phyloP scores from a whole-genome alignment of 163 green algal genomes.

The Volvox carteri region DNA sequence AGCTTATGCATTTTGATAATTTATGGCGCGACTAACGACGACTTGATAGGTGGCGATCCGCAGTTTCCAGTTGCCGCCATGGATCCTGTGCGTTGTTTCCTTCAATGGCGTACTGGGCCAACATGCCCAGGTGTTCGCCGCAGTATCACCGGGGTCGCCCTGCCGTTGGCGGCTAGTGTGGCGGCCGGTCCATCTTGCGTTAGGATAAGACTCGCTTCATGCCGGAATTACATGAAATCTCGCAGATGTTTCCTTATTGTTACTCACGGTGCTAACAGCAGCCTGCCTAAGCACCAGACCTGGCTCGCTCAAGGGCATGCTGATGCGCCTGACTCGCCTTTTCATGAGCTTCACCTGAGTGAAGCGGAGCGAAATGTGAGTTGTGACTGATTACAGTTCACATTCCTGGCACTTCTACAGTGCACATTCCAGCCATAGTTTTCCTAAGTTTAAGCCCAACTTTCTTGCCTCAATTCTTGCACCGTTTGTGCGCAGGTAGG shows the following conservation, averaged over 20 bases:
- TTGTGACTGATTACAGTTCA: too few relatives aligned
- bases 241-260: background rate
- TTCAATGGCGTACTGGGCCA: background rate
- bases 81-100: background rate
- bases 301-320: conserved; percentile 29
- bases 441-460: too few relatives aligned
- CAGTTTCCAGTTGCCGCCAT: too few relatives aligned
- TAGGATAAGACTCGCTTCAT: background rate
- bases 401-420: too few relatives aligned
- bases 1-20: too few relatives aligned
- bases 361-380: conserved; percentile 37
- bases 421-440: too few relatives aligned
- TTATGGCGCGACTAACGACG: too few relatives aligned
- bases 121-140: background rate
- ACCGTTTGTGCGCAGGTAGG: conserved; percentile 17
- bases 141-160: background rate
- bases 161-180: background rate
- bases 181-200: background rate
- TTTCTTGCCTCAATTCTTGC: background rate
- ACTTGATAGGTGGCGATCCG: too few relatives aligned
- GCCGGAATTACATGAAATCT: background rate
- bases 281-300: conserved; percentile 24
- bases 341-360: conserved; percentile 8
- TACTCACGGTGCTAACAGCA: background rate
- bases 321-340: conserved; percentile 28